Evolutionary conservation across 768 basidiomycete species (phyloP).

Genomic region (Nevesoporus exiguus): DNA sequence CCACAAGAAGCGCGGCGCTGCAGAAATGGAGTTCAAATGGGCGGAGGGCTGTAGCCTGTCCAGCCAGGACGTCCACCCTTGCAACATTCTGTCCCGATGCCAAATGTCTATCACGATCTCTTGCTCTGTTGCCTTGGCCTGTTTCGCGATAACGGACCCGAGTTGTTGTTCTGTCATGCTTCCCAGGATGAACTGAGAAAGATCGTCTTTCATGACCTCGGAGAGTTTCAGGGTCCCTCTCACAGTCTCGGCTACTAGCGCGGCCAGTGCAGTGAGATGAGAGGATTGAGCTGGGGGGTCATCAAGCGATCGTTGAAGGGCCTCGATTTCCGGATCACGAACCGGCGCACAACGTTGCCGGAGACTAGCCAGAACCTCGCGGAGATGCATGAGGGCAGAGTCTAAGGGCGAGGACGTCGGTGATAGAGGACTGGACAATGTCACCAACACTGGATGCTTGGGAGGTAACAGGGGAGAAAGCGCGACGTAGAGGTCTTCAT

Average conservation of each 20-base stretch:
- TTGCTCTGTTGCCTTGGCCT: conserved; percentile 55
- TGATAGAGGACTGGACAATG: conserved; percentile 55
- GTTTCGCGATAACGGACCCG: conserved; percentile 41
- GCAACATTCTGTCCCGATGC: conserved; percentile 32
- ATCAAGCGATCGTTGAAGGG: conserved; percentile 36
- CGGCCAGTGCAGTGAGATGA: conserved; percentile 38
- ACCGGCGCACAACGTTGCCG: conserved; percentile 64
- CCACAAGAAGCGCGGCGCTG: conserved; percentile 36
- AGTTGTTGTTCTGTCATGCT: conserved; percentile 65
- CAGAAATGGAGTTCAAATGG: conserved; percentile 10
- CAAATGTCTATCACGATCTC: conserved; percentile 51
- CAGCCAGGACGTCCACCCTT: conserved; percentile 28
- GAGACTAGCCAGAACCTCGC: conserved; percentile 49
- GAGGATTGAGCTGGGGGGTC: conserved; percentile 27
- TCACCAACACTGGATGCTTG: conserved; percentile 45
- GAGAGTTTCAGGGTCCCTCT: conserved; percentile 49
- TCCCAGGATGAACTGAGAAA: conserved; percentile 62
- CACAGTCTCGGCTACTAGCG: conserved; percentile 44
- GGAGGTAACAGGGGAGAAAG: conserved; percentile 59
- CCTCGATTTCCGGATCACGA: conserved; percentile 54
- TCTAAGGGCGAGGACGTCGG: conserved; percentile 68
- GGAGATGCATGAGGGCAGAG: conserved; percentile 51
- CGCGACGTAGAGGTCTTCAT: conserved; percentile 49
- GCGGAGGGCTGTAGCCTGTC: conserved; percentile 1
- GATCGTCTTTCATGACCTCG: conserved; percentile 66